Evolutionary conservation across 768 basidiomycete genomes (phyloP), one percentile per base, ranked within the genome.

Genomic region (Kwoniella pini): DNA sequence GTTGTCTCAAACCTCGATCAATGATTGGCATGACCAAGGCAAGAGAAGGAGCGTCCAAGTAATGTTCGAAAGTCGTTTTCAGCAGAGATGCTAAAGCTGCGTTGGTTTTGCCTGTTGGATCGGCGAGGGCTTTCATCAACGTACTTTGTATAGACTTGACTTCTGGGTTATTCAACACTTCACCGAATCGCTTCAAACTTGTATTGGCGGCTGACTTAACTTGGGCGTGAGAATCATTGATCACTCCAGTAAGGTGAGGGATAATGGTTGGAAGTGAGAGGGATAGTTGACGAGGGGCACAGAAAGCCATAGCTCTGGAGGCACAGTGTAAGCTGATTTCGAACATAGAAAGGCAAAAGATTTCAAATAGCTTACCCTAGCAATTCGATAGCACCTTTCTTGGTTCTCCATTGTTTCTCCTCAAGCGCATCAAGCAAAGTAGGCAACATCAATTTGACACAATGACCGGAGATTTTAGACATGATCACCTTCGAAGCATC

Each of bases 341-440:
- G 19, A 19, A 11, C 3, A 39, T 19, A 7, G 15, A 36, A 36
- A 7, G 33, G 38, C 21, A 21, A 36, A 22, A 11, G 22, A 12
- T 11, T 12, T 11, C 22, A 3, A 6, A 13, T n/a, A 30, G 44
- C 67, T 62, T 39, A 73, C 65, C 96, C 96, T 60, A 99, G 81
- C 5, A 98, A 80, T 76, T 99, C 96, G 62, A 98, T 97, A 6
- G 94, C 94, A 1, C 95, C 96, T 77, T 83, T 82, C 81, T 98
- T 98, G 0, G 92, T 91, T 13, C 96, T 84, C 96, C 96, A 98
- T 72, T 98, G 95, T 75, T 95, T 97, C 77, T 98, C 96, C 67
- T 98, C 94, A 52, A 98, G 80, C 22, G 93, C 94, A 38, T 87
- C 87, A 10, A 99, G 82, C 21, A 99, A 78, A 1, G 89, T 88